These are phyloP conservation scores for Echinochloa phyllopogon DNA, from an alignment of 176 grass and related monocot species.

Conservation along the genomic window DNA sequence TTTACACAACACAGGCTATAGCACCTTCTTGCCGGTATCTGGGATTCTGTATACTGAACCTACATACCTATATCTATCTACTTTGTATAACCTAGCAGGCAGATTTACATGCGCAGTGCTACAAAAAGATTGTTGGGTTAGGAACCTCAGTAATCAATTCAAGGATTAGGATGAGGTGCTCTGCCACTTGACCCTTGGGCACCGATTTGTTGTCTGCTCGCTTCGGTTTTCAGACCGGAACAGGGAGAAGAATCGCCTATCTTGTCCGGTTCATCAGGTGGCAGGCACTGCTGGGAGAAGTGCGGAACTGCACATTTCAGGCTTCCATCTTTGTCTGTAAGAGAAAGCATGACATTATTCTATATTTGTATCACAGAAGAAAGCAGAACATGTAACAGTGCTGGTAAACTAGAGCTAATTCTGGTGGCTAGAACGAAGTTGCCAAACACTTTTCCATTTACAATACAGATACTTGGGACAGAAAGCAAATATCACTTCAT, in stretches of 20 bases:
- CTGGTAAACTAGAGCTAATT: not conserved
- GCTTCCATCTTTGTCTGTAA: not conserved
- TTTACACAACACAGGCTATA: not conserved
- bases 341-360: not conserved
- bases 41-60: not conserved
- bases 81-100: not conserved
- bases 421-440: not conserved
- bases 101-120: not conserved
- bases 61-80: not conserved
- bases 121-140: not conserved
- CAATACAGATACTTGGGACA: no score
- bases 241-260: not conserved
- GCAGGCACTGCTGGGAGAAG: not conserved
- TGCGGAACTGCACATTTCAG: not conserved
- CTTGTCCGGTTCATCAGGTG: not conserved
- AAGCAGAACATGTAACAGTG: not conserved
- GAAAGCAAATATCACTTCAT: no score
- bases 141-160: not conserved
- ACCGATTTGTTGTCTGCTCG: not conserved
- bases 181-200: not conserved
- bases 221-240: not conserved
- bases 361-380: not conserved
- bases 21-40: not conserved
- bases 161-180: not conserved
- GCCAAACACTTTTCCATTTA: not conserved